Conservation (phyloP, 192 early-diverging fungal species). For the Endogone sp. region DNA sequence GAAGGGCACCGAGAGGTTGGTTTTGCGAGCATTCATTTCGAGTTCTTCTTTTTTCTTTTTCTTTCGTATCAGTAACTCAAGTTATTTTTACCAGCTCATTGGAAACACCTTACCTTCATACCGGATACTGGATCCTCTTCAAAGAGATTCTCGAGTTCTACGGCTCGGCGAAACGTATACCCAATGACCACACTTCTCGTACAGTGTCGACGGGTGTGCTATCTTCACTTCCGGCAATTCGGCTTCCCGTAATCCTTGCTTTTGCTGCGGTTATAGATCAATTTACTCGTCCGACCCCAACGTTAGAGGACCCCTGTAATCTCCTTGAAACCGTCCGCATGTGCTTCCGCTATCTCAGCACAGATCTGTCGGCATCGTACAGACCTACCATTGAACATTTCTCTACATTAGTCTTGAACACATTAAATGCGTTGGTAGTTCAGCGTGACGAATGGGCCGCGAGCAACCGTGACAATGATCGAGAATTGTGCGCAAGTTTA, state of each 20-base stretch:
- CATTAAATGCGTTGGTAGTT: not conserved
- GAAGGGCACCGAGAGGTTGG: not conserved
- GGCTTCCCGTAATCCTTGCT: not conserved
- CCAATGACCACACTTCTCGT: not conserved
- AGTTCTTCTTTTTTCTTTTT: not conserved
- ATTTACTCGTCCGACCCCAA: not conserved
- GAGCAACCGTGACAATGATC: not conserved
- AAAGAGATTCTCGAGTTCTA: not conserved
- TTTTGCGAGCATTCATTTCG: no score
- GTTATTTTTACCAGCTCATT: no score
- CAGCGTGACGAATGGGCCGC: not conserved
- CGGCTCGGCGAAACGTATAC: not conserved
- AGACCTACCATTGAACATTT: not conserved
- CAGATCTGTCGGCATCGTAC: not conserved
- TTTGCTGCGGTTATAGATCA: not conserved
- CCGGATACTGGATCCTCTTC: not conserved
- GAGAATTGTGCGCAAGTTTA: not conserved
- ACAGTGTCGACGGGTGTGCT: no score
- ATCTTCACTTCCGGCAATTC: not conserved
- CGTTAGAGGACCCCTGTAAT: not conserved
- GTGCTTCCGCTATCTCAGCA: not conserved
- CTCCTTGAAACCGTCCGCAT: not conserved
- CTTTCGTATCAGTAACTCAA: not conserved
- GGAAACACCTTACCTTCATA: not conserved
- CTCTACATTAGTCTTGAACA: not conserved